Percentiles rank a stretch among this genome's conserved stretches.
phyloP scores from a whole-genome alignment of 768 basidiomycete species.

The Cystoderma amianthinum region DNA sequence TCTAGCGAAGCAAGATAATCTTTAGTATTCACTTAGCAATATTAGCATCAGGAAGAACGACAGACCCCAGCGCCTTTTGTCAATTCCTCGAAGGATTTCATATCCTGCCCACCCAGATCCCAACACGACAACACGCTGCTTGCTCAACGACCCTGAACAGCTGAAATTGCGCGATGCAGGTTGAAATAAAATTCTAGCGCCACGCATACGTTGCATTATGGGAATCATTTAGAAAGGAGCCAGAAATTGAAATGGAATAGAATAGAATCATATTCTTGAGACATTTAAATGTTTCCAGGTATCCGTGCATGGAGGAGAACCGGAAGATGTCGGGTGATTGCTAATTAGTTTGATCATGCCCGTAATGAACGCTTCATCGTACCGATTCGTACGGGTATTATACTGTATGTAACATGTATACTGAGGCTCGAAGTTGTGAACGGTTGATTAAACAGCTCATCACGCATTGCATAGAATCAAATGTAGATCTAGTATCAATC shows the following conservation, averaged over 20 bases:
- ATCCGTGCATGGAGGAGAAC: background rate
- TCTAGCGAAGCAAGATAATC: slow-evolving; percentile 27
- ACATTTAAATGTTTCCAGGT: background rate
- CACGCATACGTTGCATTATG: too few relatives aligned
- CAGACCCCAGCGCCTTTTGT: slow-evolving; percentile 67
- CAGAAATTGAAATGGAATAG: background rate
- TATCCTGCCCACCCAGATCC: slow-evolving; percentile 82
- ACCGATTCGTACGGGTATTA: too few relatives aligned
- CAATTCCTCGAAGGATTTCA: slow-evolving; percentile 55
- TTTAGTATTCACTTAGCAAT: background rate
- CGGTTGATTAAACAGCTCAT: too few relatives aligned
- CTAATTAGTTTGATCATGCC: too few relatives aligned
- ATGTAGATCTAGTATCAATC: too few relatives aligned
- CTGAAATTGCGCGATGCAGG: slow-evolving; percentile 24
- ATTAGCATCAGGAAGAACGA: slow-evolving; percentile 2
- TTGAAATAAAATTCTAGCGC: too few relatives aligned
- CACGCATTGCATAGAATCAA: too few relatives aligned
- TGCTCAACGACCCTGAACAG: slow-evolving; percentile 25
- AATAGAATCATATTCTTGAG: background rate
- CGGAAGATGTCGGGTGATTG: slow-evolving; percentile 4
- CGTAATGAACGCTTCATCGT: too few relatives aligned
- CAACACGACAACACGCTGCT: slow-evolving; percentile 54
- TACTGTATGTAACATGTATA: too few relatives aligned
- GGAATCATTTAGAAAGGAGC: too few relatives aligned
- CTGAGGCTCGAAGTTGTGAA: too few relatives aligned